These are phyloP conservation scores for Beauveria australis DNA, from an alignment of 2,329 filamentous ascomycete genomes.

Conservation along the genomic window DNA sequence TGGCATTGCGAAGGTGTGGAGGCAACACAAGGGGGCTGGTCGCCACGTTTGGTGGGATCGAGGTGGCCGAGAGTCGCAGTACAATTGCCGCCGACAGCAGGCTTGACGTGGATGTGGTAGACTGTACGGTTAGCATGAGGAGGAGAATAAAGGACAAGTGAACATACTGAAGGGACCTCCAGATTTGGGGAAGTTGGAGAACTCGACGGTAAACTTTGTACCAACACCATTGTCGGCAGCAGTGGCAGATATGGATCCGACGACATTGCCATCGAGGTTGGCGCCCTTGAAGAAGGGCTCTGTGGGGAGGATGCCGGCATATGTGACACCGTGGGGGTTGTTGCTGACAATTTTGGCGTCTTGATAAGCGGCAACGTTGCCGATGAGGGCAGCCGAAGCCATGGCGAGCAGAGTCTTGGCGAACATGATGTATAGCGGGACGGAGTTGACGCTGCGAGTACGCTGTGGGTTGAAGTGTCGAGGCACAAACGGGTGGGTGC, in stretches of 20 bases:
- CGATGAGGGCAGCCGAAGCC: constrained; percentile 21
- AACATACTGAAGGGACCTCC: constrained; percentile 53
- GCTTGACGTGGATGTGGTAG: constrained; percentile 64
- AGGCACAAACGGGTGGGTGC: neutral
- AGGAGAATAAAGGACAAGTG: neutral
- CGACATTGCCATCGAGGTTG: constrained; percentile 43
- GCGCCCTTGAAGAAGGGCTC: constrained; percentile 41
- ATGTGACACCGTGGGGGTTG: constrained; percentile 48
- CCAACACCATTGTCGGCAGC: constrained; percentile 43
- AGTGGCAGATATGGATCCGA: constrained; percentile 41
- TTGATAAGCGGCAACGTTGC: constrained; percentile 20
- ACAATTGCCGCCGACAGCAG: constrained; percentile 66
- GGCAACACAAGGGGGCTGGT: constrained; percentile 52
- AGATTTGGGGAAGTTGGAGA: constrained; percentile 49
- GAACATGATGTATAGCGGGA: constrained; percentile 13
- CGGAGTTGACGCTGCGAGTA: too few relatives aligned
- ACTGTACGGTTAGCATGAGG: constrained; percentile 31
- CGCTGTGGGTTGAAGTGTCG: neutral
- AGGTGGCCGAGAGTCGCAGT: constrained; percentile 58
- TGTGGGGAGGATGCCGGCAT: constrained; percentile 48
- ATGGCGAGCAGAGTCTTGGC: constrained; percentile 18
- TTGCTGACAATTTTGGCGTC: constrained; percentile 43
- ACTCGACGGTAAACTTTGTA: constrained; percentile 45
- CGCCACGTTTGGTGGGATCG: constrained; percentile 60
- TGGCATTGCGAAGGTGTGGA: constrained; percentile 56